A percentile compares a stretch with the other conserved stretches of the same genome.
phyloP scores from a whole-genome alignment of 441 rosid species.

The Dalechampia spathulata region DNA sequence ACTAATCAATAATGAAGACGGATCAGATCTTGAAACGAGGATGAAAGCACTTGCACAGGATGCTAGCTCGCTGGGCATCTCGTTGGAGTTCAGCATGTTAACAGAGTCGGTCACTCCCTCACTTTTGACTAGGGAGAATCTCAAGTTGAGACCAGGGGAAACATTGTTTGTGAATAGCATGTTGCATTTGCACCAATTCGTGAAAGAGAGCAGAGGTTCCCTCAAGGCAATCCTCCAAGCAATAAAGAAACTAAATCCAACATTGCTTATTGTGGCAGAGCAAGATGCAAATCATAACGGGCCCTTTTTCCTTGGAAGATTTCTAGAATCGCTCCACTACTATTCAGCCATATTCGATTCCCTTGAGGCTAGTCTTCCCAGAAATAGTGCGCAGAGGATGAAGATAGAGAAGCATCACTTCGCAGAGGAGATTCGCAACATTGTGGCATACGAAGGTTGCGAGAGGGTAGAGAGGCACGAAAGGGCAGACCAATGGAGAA shows the following conservation, averaged over 20 bases:
- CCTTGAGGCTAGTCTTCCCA: no score
- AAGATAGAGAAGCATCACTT: no score
- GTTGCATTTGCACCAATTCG: constrained; percentile 54
- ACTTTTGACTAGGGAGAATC: constrained; percentile 37
- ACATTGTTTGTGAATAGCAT: constrained; percentile 43
- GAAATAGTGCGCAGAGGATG: no score
- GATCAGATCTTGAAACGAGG: constrained; percentile 25
- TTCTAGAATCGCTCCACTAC: no score
- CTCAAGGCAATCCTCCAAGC: constrained; percentile 67
- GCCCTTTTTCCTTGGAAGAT: constrained; percentile 65
- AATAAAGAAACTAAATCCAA: constrained; percentile 46
- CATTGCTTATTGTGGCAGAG: constrained; percentile 44
- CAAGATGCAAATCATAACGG: constrained; percentile 74
- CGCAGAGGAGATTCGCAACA: constrained; percentile 52
- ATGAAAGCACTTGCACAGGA: constrained; percentile 33
- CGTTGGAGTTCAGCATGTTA: constrained; percentile 27
- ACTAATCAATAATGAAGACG: constrained; percentile 20
- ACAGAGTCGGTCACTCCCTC: constrained; percentile 27
- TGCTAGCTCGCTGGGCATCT: constrained; percentile 33
- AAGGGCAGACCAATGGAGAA: constrained; percentile 64
- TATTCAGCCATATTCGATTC: no score
- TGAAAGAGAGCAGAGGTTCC: constrained; percentile 57
- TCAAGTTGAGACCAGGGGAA: constrained; percentile 46
- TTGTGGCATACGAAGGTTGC: constrained; percentile 47
- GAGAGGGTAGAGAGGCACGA: constrained; percentile 56